Evolutionary conservation across 805 yeast genomes (phyloP), one percentile per base, ranked within the genome.

Genomic region (Komagataella kurtzmanii): DNA sequence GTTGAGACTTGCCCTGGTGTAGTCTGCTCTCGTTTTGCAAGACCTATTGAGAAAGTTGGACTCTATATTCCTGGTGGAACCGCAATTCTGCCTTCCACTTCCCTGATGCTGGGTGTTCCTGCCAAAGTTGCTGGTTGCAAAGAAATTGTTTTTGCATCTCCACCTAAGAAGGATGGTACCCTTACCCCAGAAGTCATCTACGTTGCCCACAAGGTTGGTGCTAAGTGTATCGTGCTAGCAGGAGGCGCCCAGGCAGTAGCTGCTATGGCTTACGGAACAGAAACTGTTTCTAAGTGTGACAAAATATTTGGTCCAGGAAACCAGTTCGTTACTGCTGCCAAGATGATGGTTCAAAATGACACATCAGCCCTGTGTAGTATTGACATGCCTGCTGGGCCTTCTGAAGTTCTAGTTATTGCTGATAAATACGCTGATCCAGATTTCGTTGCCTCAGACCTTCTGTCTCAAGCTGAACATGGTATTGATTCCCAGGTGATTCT

Each of bases 231-330:
- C 61, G 88, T 93, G 7, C 74, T 93, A 59, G 99, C 99, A 1
- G 99, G 99, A 61, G 99, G 99, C 62, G 99, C 99, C 3, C 99
- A 93, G 73, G 99, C 99, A 5, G 88, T 93, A 50, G 96, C 97
- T 48, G 95, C 99, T 4, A 80, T 93, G 96, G 99, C 99, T 1
- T 93, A 93, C 65, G 99, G 99, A 64, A 93, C 99, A 12, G 88
- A 88, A 59, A 71, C 86, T 44, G 83, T 93, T 50, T 85, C 95
- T 50, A 93, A 93, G 69, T 91, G 91, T 63, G 97, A 93, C 69
- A 93, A 93, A 76, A 90, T 93, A 55, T 76, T 93, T 66, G 99
- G 99, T 49, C 99, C 99, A 21, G 99, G 99, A 54, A 93, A 93
- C 71, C 99, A 93, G 72, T 93, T 93, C 65, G 99, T 93, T 51